Base-by-base conservation (phyloP, 2,329 filamentous ascomycete species). In the Diaporthe citri region DNA sequence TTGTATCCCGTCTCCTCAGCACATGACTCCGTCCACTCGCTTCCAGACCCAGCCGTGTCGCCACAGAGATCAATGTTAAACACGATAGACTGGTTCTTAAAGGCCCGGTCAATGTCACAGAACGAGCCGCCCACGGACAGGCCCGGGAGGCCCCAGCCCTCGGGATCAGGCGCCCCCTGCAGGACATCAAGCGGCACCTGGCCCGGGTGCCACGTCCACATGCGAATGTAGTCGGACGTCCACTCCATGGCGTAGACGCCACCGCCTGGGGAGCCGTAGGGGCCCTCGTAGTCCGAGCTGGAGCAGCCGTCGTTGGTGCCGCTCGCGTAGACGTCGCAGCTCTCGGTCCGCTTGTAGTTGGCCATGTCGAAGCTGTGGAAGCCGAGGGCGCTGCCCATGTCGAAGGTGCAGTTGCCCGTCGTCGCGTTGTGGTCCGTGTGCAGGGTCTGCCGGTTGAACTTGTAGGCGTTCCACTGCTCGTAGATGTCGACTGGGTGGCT, bases 21-120 rank as follows among this genome's bases (percentile, higher is more conserved):
- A 74, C 84, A 85, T 17, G 72, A 59, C 46, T 77, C 43, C 41
- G 76, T 75, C 80, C 81, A 84, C 55, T 80, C 76, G 8, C 75
- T 74, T 0, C 74, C 51, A 41, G 79, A 78, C 56, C 82, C 91
- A 1, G 92, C 92, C 86, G 92, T 93, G 78, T 92, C 89, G n/a
- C 94, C 94, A 81, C 94, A 96, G 81, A 96, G 92, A 34, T 92
- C 82, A 60, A 94, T 94, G 85, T 95, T 91, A 78, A 95, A 89
- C 71, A 95, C 90, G 76, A 97, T 90, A 78, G 92, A 90, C 86
- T 96, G 90, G 80, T 92, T 86, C 76, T 84, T 85, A 82, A 97
- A 93, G 79, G 90, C 87, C 2, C 82, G 81, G 76, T 90, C 85
- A 77, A 95, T 91, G 77, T 95, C 85, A 83, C 95, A 97, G 48